A percentile compares a stretch with the other conserved stretches of the same genome.
Evolutionary conservation across 2,329 filamentous ascomycete species (phyloP).

Genomic region (Calonectria pauciramosa): DNA sequence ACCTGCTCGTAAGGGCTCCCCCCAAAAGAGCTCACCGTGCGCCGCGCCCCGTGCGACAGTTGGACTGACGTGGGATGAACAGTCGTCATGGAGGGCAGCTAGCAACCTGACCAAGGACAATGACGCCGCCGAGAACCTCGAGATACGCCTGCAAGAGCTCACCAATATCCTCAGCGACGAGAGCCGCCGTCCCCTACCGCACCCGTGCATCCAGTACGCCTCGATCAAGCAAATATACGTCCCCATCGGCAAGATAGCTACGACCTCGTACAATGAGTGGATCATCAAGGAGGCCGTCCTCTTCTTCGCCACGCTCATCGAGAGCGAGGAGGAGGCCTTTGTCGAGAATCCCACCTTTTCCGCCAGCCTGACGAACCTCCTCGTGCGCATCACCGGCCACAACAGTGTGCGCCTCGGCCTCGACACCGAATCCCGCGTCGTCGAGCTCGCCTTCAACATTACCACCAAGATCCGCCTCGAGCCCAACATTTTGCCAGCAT

Average conservation of each 20-base stretch:
- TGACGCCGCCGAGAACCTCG: conserved; percentile 73
- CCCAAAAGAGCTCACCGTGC: background rate
- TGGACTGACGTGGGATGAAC: conserved; percentile 33
- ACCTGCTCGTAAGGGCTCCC: conserved; percentile 65
- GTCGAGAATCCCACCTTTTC: conserved; percentile 90
- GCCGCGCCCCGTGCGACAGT: background rate
- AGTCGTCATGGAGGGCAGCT: conserved; percentile 72
- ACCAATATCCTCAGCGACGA: conserved; percentile 88
- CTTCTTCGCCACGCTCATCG: conserved; percentile 92
- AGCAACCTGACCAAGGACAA: conserved; percentile 72
- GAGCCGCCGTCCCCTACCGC: conserved; percentile 86
- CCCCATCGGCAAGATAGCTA: conserved; percentile 89
- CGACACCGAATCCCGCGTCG: conserved; percentile 88
- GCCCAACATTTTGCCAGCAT: conserved; percentile 87
- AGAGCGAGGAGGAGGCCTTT: conserved; percentile 96
- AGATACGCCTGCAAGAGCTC: conserved; percentile 73
- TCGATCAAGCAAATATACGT: conserved; percentile 90
- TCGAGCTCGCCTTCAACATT: conserved; percentile 95
- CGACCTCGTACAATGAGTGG: conserved; percentile 85
- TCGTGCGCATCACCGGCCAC: conserved; percentile 82
- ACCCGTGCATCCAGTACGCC: conserved; percentile 91
- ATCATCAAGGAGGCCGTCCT: conserved; percentile 88
- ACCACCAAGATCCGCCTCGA: conserved; percentile 95
- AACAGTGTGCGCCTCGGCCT: conserved; percentile 80
- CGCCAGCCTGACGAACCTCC: conserved; percentile 86